phyloP scores from a whole-genome alignment of 305 asterid species.

The Striga hermonthica region DNA sequence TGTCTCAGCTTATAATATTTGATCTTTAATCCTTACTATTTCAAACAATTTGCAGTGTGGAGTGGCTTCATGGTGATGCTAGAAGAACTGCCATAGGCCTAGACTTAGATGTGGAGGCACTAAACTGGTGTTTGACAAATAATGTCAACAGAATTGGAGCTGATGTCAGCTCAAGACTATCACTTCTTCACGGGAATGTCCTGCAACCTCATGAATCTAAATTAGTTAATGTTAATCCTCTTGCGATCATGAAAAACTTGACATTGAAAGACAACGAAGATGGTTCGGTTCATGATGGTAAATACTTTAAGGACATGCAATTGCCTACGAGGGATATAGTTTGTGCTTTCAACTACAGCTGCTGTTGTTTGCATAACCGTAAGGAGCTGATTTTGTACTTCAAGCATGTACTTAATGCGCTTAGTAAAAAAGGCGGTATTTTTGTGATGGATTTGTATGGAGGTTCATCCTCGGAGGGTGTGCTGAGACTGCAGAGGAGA shows the following conservation, averaged over 20 bases:
- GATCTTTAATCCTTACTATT: slow-evolving; percentile 24
- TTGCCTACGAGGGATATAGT: slow-evolving; percentile 79
- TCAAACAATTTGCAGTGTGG: slow-evolving; percentile 53
- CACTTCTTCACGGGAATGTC: slow-evolving; percentile 82
- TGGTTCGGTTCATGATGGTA: slow-evolving; percentile 30
- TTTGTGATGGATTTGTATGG: slow-evolving; percentile 93
- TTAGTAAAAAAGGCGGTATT: slow-evolving; percentile 74
- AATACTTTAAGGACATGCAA: slow-evolving; percentile 48
- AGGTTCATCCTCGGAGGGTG: slow-evolving; percentile 85
- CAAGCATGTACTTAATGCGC: slow-evolving; percentile 51
- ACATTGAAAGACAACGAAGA: slow-evolving; percentile 42
- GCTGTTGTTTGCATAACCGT: slow-evolving; percentile 89
- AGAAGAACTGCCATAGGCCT: slow-evolving; percentile 89
- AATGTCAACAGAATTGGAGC: slow-evolving; percentile 72
- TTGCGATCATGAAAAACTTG: slow-evolving; percentile 36
- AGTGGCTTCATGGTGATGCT: slow-evolving; percentile 80
- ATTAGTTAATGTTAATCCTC: slow-evolving; percentile 47
- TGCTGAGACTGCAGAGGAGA: slow-evolving; percentile 71
- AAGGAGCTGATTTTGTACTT: slow-evolving; percentile 76
- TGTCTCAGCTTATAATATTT: not conserved
- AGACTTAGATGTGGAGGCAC: slow-evolving; percentile 84
- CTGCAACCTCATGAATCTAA: slow-evolving; percentile 68
- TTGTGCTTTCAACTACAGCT: slow-evolving; percentile 94
- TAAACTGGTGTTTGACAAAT: slow-evolving; percentile 76
- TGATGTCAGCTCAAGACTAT: slow-evolving; percentile 61